phyloP scores from a whole-genome alignment of 192 early-diverging fungal species.

The Glomus cerebriforme region DNA sequence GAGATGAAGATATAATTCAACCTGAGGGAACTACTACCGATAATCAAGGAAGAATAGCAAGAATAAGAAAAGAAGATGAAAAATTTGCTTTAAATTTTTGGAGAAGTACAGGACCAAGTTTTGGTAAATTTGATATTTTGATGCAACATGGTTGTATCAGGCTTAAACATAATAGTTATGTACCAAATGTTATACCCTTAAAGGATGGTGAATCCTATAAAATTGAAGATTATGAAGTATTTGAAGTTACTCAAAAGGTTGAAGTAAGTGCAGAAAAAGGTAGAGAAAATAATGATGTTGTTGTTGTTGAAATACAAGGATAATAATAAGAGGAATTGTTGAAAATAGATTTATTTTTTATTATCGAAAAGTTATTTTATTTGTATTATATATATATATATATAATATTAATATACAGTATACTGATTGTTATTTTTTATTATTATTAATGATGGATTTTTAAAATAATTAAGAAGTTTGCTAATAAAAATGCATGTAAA shows the following conservation, averaged over 20 bases:
- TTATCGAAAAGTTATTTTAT: no score
- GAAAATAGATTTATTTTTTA: no score
- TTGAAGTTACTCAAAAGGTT: constrained; percentile 1
- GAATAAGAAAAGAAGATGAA: background rate
- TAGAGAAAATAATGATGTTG: background rate
- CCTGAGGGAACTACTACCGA: background rate
- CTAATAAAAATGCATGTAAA: no score
- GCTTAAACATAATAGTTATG: constrained; percentile 16
- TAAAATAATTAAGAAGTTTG: no score
- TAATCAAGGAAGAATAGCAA: constrained; percentile 4
- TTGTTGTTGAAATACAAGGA: background rate
- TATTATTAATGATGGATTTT: no score
- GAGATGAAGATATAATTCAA: no score
- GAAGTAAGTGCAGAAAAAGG: background rate
- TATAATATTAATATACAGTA: no score
- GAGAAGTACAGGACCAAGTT: constrained; percentile 11
- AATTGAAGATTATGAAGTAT: constrained; percentile 25
- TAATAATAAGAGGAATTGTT: background rate
- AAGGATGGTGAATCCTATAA: background rate
- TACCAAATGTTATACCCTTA: background rate
- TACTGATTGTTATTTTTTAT: no score
- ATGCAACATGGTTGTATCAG: constrained; percentile 6
- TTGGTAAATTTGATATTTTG: constrained; percentile 24
- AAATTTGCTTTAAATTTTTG: constrained; percentile 12
- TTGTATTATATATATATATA: no score